Evolutionary conservation across 805 yeast genomes (phyloP).

Genomic region (Teunomyces barrocoloradensis): DNA sequence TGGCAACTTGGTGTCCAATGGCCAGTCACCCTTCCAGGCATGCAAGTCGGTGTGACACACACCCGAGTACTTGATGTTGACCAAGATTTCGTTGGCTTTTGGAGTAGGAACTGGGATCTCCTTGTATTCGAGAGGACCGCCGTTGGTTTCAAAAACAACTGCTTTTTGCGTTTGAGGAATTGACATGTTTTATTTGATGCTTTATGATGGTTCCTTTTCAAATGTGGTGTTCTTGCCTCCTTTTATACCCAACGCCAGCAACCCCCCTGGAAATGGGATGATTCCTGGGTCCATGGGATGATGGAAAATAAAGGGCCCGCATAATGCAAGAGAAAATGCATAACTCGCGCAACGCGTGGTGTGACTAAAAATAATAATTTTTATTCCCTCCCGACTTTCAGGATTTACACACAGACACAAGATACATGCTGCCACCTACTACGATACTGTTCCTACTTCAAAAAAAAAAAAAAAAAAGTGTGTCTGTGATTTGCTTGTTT

Average conservation of each 20-base stretch:
- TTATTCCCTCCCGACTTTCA: background rate
- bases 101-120: conserved; percentile 32
- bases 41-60: conserved; percentile 48
- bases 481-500: background rate
- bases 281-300: conserved; percentile 1
- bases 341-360: background rate
- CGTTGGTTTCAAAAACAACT: conserved; percentile 40
- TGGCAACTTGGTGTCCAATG: conserved; percentile 43
- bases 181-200: background rate
- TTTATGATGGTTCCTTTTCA: background rate
- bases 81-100: conserved; percentile 39
- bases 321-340: background rate
- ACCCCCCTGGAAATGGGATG: conserved; percentile 1
- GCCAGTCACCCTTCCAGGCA: conserved; percentile 50
- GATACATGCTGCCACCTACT: too few relatives aligned
- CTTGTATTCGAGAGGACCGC: conserved; percentile 41
- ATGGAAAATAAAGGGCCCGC: background rate
- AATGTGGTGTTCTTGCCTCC: background rate
- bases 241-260: background rate
- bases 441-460: background rate
- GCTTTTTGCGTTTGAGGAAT: conserved; percentile 45
- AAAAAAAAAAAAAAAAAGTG: background rate
- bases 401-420: too few relatives aligned
- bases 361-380: background rate
- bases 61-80: conserved; percentile 45